Evolutionary conservation across 2,329 filamentous ascomycete species (phyloP).

Genomic region (Venturia carpophila): DNA sequence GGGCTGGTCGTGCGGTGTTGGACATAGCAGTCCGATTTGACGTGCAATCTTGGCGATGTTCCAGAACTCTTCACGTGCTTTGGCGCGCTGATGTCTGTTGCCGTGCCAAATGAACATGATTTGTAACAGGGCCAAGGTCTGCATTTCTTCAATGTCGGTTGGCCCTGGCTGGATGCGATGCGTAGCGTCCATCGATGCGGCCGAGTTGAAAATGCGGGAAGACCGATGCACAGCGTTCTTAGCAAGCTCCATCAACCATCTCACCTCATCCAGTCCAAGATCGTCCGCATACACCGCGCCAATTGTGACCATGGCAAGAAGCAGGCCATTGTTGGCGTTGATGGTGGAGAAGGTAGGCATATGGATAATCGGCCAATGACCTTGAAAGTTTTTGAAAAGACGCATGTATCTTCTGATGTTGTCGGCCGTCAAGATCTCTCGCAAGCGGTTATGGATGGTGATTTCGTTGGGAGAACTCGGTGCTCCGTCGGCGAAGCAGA

Average conservation of each 20-base stretch:
- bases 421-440: conserved; percentile 53
- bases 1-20: conserved; percentile 41
- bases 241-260: conserved; percentile 59
- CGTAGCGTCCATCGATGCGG: conserved; percentile 18
- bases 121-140: conserved; percentile 56
- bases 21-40: conserved; percentile 48
- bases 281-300: conserved; percentile 67
- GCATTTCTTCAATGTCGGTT: conserved; percentile 54
- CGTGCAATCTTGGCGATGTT: conserved; percentile 51
- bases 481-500: conserved; percentile 43
- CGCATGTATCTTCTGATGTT: conserved; percentile 65
- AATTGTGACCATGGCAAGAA: conserved; percentile 63
- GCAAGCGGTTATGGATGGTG: conserved; percentile 47
- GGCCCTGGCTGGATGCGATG: not conserved
- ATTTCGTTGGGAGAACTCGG: conserved; percentile 27
- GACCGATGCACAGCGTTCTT: conserved; percentile 52
- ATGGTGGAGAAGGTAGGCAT: conserved; percentile 62
- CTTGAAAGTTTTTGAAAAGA: conserved; percentile 64
- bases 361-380: conserved; percentile 66
- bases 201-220: conserved; percentile 42
- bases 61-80: conserved; percentile 52
- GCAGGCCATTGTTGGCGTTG: conserved; percentile 57
- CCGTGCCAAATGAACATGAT: conserved; percentile 63
- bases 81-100: conserved; percentile 55
- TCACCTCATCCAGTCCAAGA: conserved; percentile 52